phyloP scores from a whole-genome alignment of 345 rosid species.

The Eutrema japonicum region DNA sequence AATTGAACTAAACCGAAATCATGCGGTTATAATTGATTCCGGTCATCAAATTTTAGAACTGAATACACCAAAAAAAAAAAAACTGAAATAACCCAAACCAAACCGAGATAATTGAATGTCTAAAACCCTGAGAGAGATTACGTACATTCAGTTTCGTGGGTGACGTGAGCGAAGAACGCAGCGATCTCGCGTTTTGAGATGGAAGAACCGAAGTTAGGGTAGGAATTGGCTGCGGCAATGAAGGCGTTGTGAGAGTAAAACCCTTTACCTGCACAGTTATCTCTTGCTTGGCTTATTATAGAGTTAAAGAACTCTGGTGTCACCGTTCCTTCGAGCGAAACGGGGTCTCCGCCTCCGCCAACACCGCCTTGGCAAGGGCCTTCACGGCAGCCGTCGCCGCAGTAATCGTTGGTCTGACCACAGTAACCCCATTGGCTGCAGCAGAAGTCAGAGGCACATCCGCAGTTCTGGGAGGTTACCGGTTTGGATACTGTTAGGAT shows the following conservation, averaged over 20 bases:
- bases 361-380: conserved; percentile 57
- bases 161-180: conserved; percentile 78
- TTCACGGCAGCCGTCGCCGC: conserved; percentile 53
- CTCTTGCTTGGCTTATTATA: conserved; percentile 55
- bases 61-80: no score
- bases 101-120: not conserved
- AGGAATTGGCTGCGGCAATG: conserved; percentile 52
- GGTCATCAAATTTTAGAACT: not conserved
- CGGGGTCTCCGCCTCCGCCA: conserved; percentile 29
- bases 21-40: not conserved
- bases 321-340: conserved; percentile 51
- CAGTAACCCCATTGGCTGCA: conserved; percentile 53
- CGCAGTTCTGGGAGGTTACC: conserved; percentile 41
- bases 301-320: conserved; percentile 60
- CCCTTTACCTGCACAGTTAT: conserved; percentile 56
- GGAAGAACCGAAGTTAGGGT: conserved; percentile 59
- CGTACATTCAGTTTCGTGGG: conserved; percentile 64
- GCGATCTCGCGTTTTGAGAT: conserved; percentile 75
- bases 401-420: conserved; percentile 45
- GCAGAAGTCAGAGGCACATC: conserved; percentile 51
- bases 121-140: not conserved
- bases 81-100: not conserved
- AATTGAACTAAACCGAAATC: not conserved
- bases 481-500: conserved; percentile 31
- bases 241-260: conserved; percentile 63